phyloP scores from a whole-genome alignment of 768 basidiomycete genomes.

The Gelatoporia subvermispora region DNA sequence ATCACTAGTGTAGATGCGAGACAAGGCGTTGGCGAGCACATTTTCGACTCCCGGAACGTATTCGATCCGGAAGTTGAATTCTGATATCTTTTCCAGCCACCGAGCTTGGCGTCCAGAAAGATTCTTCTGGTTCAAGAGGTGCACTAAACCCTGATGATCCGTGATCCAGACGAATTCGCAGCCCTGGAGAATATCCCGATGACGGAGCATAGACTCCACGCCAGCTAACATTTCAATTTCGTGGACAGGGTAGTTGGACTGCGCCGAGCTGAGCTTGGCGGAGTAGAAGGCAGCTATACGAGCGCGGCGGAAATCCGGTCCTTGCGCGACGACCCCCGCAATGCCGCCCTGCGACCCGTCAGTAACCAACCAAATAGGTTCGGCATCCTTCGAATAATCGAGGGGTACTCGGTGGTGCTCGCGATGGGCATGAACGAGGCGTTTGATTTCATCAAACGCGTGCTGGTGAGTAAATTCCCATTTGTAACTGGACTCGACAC shows the following conservation, averaged over 20 bases:
- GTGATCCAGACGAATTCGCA: conserved; percentile 18
- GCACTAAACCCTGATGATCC: conserved; percentile 23
- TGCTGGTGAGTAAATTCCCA: conserved; percentile 28
- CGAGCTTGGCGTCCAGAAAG: conserved; percentile 21
- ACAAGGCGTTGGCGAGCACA: conserved; percentile 21
- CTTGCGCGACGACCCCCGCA: conserved; percentile 19
- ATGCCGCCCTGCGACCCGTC: conserved; percentile 20
- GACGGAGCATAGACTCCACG: conserved; percentile 33
- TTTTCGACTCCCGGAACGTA: conserved; percentile 28
- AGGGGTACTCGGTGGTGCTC: conserved; percentile 15
- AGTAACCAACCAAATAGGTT: conserved; percentile 18
- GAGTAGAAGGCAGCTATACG: conserved; percentile 23
- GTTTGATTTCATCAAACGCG: conserved; percentile 26
- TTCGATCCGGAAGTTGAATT: conserved; percentile 26
- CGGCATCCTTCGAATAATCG: conserved; percentile 20
- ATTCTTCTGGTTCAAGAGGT: conserved; percentile 19
- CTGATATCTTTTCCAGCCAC: conserved; percentile 23
- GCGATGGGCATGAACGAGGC: conserved; percentile 7
- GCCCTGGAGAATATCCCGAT: conserved; percentile 22
- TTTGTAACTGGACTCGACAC: conserved; percentile 8
- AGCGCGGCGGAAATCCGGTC: conserved; percentile 10
- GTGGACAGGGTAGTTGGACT: conserved; percentile 34
- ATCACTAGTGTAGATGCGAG: conserved; percentile 19
- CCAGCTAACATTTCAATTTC: conserved; percentile 33
- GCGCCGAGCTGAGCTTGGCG: conserved; percentile 20